Evolutionary conservation across 495 filamentous ascomycete genomes (phyloP).

Genomic region (Penicillium argentinense): DNA sequence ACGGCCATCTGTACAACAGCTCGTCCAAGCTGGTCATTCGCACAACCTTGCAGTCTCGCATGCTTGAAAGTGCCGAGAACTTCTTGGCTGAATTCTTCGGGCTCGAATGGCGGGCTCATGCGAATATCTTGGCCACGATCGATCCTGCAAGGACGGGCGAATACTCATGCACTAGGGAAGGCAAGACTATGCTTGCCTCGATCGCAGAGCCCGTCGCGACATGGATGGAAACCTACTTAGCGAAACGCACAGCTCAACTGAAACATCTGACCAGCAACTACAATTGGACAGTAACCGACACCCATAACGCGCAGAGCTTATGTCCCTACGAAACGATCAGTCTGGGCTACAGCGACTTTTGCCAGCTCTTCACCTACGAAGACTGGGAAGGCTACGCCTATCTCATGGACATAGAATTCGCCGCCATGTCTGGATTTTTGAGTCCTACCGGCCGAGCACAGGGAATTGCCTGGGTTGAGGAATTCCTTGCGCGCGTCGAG

Average conservation of each 20-base stretch:
- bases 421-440: slow-evolving; percentile 51
- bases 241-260: slow-evolving; percentile 49
- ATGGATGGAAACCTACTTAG: slow-evolving; percentile 47
- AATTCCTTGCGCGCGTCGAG: slow-evolving; percentile 56
- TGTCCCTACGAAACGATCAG: slow-evolving; percentile 60
- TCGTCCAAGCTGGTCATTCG: slow-evolving; percentile 61
- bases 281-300: slow-evolving; percentile 51
- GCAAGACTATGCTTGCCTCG: slow-evolving; percentile 5
- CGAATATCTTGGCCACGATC: slow-evolving; percentile 51
- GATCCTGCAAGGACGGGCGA: slow-evolving; percentile 40
- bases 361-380: slow-evolving; percentile 48
- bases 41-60: slow-evolving; percentile 56
- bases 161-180: slow-evolving; percentile 38
- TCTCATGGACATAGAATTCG: slow-evolving; percentile 56
- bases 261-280: slow-evolving; percentile 42
- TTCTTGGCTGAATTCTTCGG: slow-evolving; percentile 59
- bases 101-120: slow-evolving; percentile 55
- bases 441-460: slow-evolving; percentile 57
- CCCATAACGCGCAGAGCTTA: slow-evolving; percentile 54
- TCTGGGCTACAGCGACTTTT: slow-evolving; percentile 57
- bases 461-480: slow-evolving; percentile 60
- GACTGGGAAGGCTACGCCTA: slow-evolving; percentile 54
- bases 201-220: slow-evolving; percentile 9
- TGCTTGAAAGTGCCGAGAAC: slow-evolving; percentile 48
- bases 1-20: slow-evolving; percentile 59